phyloP scores from a whole-genome alignment of 768 basidiomycete species.

The Tephrocybe sp. region DNA sequence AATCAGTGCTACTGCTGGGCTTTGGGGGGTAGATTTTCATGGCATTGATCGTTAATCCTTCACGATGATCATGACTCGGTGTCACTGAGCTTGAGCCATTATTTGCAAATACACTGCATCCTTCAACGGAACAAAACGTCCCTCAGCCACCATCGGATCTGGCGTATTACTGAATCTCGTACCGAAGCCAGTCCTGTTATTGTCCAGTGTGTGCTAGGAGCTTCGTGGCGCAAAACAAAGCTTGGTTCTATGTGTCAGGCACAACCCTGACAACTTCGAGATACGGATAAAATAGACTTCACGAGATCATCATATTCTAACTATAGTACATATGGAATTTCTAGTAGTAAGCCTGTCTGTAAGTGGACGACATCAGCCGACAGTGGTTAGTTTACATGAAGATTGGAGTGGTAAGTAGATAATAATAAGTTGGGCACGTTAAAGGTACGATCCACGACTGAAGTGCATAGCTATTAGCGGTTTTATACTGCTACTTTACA shows the following conservation, averaged over 20 bases:
- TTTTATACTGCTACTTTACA: slow-evolving; percentile 8
- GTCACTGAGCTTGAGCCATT: no score
- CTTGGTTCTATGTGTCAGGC: neutral
- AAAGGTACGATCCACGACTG: no score
- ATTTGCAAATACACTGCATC: neutral
- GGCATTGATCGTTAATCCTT: no score
- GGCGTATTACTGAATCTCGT: no score
- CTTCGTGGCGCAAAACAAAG: slow-evolving; percentile 6
- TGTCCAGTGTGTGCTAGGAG: neutral
- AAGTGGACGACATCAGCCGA: neutral
- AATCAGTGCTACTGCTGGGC: no score
- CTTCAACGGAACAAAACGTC: neutral
- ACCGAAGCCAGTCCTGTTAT: neutral
- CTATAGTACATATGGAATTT: neutral
- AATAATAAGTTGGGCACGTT: no score
- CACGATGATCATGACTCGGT: no score
- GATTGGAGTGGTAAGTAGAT: no score
- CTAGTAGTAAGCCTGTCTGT: neutral
- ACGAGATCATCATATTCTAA: neutral
- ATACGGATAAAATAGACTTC: neutral
- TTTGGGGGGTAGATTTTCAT: no score
- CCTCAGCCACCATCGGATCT: neutral
- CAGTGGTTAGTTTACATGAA: neutral
- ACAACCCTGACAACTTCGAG: neutral
- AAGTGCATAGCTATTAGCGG: no score